Conservation (phyloP, 2,329 filamentous ascomycete genomes). For the Botrytis byssoidea region DNA sequence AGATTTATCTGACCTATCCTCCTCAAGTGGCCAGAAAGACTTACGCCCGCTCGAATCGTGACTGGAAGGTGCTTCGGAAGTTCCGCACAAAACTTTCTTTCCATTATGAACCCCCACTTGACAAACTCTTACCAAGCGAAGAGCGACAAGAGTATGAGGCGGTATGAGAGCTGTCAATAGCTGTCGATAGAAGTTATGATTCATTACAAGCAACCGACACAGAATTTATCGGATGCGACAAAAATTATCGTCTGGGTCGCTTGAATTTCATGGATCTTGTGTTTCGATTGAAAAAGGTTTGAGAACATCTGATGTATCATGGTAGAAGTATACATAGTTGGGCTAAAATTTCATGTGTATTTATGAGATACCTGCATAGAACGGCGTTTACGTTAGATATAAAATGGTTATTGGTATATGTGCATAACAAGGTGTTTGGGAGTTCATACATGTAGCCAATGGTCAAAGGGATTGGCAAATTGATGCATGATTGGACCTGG, state of each 20-base stretch:
- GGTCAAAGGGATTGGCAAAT: not conserved
- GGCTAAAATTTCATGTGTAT: not conserved
- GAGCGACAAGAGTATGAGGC: not conserved
- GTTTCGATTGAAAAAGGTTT: not conserved
- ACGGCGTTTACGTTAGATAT: conserved; percentile 17
- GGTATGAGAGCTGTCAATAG: not conserved
- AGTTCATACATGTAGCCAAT: not conserved
- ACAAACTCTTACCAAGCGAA: not conserved
- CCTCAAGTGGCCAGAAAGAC: not conserved
- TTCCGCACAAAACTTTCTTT: not conserved
- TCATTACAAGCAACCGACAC: not conserved
- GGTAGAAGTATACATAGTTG: not conserved
- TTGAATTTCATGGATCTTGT: not conserved
- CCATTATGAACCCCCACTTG: not conserved
- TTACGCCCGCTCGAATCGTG: not conserved
- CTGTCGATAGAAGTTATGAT: not conserved
- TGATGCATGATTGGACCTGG: not conserved
- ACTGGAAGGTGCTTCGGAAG: not conserved
- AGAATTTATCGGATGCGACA: not conserved
- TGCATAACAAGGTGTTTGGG: conserved; percentile 18
- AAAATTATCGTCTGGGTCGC: too few species aligned
- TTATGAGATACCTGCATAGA: conserved; percentile 16
- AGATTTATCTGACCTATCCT: conserved; percentile 3
- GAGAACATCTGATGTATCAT: not conserved
- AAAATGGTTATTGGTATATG: conserved; percentile 14